Evolutionary conservation across 164 flowering plant species (phyloP), one percentile per base, ranked within the genome.

Genomic region (Stephania yunnanensis): DNA sequence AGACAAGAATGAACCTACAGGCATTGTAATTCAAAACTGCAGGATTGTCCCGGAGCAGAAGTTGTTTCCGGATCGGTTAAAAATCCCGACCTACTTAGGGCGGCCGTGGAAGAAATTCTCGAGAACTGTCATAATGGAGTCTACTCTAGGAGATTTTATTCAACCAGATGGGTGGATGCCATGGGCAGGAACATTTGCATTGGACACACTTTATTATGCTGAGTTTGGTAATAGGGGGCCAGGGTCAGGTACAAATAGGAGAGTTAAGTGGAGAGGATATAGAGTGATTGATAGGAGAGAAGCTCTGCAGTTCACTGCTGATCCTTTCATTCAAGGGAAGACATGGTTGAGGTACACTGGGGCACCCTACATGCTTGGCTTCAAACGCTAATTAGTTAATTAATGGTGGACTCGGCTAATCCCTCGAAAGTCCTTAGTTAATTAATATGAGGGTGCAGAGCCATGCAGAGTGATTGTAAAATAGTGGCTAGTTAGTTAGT

Each of bases 201-300:
- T 74, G 42, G 22, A 77, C 44, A 84, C 87, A 0, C 69, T 80
- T 1, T 78, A 46, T 65, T 86, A 82, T 42, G 82, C 78, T 1
- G 92, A 89, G 83, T 86, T 79, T 61, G 76, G 50, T 13, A 86
- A 86, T 73, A 50, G 68, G 1, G 87, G 89, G 19, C 84, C 84
- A 0, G 87, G 89, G 3, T 78, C 87, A 1, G 61, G 36, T 0
- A 80, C 81, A 2, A 10, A 2, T 15, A 67, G 31, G 74, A 83
- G 87, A 61, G 81, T 82, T 8, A 80, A 13, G 15, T 84, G 87
- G 87, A 77, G 69, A 13, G 84, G 86, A 5, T 72, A 45, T 69
- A 80, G 77, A 68, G 83, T 75, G 61, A 77, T 84, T 25, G 81
- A 73, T 69, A 78, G 73, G 64, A 80, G 53, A 1, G 87, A 78